Conservation (phyloP, 805 yeast genomes). For the Myxozyma melibiosi region DNA sequence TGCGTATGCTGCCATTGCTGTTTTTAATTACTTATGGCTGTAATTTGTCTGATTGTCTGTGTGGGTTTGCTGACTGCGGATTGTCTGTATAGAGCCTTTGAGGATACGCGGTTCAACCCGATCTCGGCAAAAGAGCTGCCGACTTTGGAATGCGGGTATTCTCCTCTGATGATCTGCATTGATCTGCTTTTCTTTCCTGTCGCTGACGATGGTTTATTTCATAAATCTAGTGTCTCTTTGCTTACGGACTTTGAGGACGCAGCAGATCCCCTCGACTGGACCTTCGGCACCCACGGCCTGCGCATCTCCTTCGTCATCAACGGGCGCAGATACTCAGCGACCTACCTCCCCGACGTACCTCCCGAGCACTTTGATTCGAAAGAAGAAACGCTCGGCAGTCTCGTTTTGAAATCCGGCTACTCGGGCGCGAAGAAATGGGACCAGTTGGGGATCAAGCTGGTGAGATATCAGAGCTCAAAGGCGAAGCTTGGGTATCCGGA, state of each 20-base stretch:
- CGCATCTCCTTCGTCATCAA: constrained; percentile 53
- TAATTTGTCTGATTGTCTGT: too few relatives aligned
- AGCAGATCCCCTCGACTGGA: constrained; percentile 68
- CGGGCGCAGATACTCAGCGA: constrained; percentile 55
- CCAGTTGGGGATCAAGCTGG: constrained; percentile 47
- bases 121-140: constrained; percentile 59
- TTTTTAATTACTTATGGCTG: constrained; percentile 20
- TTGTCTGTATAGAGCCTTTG: constrained; percentile 57
- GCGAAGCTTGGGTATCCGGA: constrained; percentile 32
- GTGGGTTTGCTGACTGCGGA: too few relatives aligned
- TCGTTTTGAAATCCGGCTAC: constrained; percentile 73
- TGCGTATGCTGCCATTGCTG: constrained; percentile 43
- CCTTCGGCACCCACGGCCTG: constrained; percentile 80
- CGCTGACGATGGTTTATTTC: neutral
- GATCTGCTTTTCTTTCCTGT: constrained; percentile 1
- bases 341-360: constrained; percentile 90
- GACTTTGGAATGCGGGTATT: constrained; percentile 49
- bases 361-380: constrained; percentile 82
- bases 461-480: constrained; percentile 60
- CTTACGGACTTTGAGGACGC: constrained; percentile 60
- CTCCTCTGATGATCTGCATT: too few relatives aligned
- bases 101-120: constrained; percentile 78
- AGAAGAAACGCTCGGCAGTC: constrained; percentile 65
- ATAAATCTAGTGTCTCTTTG: constrained; percentile 62
- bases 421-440: constrained; percentile 42